Conservation (phyloP, 768 basidiomycete genomes). For the Cystofilobasidium ferigula region DNA sequence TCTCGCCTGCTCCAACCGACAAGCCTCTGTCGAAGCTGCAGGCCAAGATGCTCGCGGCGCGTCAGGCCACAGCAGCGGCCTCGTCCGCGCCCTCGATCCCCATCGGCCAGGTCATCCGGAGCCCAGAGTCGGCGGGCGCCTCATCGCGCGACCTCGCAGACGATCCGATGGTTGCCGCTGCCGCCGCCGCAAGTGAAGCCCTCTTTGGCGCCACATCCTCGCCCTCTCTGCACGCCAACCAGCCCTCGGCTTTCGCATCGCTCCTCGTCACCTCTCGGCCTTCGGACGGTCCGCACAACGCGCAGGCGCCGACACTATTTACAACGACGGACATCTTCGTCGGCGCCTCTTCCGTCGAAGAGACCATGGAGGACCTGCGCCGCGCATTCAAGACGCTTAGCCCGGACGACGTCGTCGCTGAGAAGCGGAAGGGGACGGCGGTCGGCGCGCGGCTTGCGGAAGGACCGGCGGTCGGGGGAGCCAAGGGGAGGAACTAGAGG, state of each 20-base stretch:
- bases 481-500: neutral
- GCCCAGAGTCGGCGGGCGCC: slow-evolving; percentile 11
- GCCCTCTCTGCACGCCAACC: neutral
- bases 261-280: slow-evolving; percentile 26
- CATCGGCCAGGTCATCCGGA: slow-evolving; percentile 26
- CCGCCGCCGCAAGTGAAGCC: neutral
- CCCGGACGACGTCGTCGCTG: slow-evolving; percentile 79
- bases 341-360: slow-evolving; percentile 2
- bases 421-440: slow-evolving; percentile 61
- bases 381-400: slow-evolving; percentile 69
- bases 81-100: neutral
- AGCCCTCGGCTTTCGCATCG: slow-evolving; percentile 32
- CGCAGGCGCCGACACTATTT: no score
- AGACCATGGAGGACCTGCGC: slow-evolving; percentile 24
- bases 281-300: neutral
- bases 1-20: neutral
- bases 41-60: slow-evolving; percentile 21
- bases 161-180: neutral
- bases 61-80: slow-evolving; percentile 14
- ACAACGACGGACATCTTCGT: slow-evolving; percentile 1
- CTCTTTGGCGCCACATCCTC: neutral
- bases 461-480: neutral
- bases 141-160: neutral
- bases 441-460: slow-evolving; percentile 15
- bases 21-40: slow-evolving; percentile 26